These are phyloP conservation scores for Amaranthus palmeri DNA, from an alignment of 148 eudicot genomes.

Conservation along the genomic window DNA sequence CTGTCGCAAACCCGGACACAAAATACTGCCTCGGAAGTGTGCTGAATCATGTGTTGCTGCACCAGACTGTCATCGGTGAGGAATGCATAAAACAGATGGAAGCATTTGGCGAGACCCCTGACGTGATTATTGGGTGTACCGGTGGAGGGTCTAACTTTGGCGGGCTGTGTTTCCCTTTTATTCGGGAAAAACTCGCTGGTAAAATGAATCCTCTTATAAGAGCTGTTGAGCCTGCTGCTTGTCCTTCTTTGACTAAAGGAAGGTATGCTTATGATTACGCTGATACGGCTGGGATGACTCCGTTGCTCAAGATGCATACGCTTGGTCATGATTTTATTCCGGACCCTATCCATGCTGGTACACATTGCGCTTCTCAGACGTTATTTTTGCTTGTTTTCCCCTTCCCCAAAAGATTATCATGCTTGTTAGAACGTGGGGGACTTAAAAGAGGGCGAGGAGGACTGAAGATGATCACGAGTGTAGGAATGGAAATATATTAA, in stretches of 20 bases:
- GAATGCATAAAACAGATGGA: conserved; percentile 96
- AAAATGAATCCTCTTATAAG: conserved; percentile 75
- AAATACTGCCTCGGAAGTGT: conserved; percentile 96
- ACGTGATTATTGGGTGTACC: conserved; percentile 88
- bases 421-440: too few relatives aligned
- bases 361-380: too few relatives aligned
- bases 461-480: too few relatives aligned
- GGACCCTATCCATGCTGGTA: conserved; percentile 98
- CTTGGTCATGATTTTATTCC: conserved; percentile 97
- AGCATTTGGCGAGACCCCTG: conserved; percentile 84
- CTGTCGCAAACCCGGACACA: conserved; percentile 59
- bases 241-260: conserved; percentile 91
- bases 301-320: conserved; percentile 96
- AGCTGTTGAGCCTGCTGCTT: conserved; percentile 93
- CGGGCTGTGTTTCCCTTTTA: conserved; percentile 84
- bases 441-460: too few relatives aligned
- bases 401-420: background rate
- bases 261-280: conserved; percentile 92
- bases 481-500: too few relatives aligned
- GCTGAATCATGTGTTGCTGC: conserved; percentile 85
- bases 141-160: conserved; percentile 96
- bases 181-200: conserved; percentile 76
- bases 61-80: conserved; percentile 93
- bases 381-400: too few relatives aligned
- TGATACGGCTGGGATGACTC: conserved; percentile 95